A percentile compares a stretch with the other conserved stretches of the same genome.
Evolutionary conservation across 179 eudicot species (phyloP).

Genomic region (Heliamphora pulchella): DNA sequence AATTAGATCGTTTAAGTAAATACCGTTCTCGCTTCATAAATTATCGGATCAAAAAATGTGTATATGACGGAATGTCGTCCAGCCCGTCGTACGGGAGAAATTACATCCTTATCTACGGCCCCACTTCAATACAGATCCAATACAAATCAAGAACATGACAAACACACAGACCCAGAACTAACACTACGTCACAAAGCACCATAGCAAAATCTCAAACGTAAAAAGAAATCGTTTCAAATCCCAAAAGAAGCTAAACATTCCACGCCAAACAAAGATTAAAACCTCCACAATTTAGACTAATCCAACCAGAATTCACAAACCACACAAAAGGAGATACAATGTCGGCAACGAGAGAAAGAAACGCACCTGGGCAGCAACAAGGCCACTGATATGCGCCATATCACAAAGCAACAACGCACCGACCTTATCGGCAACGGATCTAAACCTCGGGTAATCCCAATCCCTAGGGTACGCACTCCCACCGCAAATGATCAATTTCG

Average conservation of each 20-base stretch:
- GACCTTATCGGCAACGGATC: slow-evolving; percentile 73
- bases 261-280: neutral
- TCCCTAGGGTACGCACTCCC: slow-evolving; percentile 98
- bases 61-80: too few species aligned
- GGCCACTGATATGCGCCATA: slow-evolving; percentile 99
- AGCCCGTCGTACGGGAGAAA: too few species aligned
- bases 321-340: neutral
- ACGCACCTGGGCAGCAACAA: slow-evolving; percentile 95
- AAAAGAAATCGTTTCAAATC: too few species aligned
- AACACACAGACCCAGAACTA: too few species aligned
- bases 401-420: slow-evolving; percentile 94
- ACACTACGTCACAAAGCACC: too few species aligned
- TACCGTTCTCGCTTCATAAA: too few species aligned
- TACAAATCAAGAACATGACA: neutral
- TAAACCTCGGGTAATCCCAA: slow-evolving; percentile 79
- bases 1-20: too few species aligned
- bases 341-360: neutral
- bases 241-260: too few species aligned
- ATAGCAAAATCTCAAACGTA: too few species aligned
- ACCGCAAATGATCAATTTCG: slow-evolving; percentile 92
- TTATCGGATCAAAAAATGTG: too few species aligned
- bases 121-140: neutral
- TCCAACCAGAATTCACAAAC: neutral
- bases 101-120: too few species aligned
- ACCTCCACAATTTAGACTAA: neutral